Base-by-base conservation (phyloP, 2,329 filamentous ascomycete species). In the Xylaria sp. region DNA sequence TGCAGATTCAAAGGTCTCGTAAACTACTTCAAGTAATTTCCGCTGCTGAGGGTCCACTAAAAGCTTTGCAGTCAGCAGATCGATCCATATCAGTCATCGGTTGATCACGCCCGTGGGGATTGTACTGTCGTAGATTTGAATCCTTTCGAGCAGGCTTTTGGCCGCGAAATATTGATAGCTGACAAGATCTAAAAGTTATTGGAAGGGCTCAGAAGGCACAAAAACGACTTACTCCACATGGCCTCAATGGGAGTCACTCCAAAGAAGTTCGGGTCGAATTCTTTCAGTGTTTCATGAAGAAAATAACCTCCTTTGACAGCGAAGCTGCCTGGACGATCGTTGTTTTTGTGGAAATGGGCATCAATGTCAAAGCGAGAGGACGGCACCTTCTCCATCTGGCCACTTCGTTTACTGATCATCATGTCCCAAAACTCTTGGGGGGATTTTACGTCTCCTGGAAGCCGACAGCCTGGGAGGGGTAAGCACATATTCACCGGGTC, bases 211-310 rank as follows among this genome's bases (percentile, higher is more conserved):
- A n/a, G n/a, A n/a, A n/a, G n/a, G n/a, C n/a, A n/a, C n/a, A n/a
- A n/a, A n/a, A n/a, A n/a, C n/a, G n/a, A n/a, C n/a, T n/a, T n/a
- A n/a, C n/a, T n/a, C 19, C 67, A 70, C 47, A 71, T 70, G 13
- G 76, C 77, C 58, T 81, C 79, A n/a, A 71, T 62, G 3, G 74
- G 71, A 0, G 67, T 73, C 41, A 80, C 76, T 37, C 72, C 69
- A 66, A 81, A 81, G 67, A 81, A 79, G 10, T 60, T 74, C 47
- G 62, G 56, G 27, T 72, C 70, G 38, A 72, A 72, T 13, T 68
- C 67, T 8, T 59, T 52, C 2, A 58, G 64, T 4, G 52, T 57
- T 9, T 62, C 67, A 35, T 68, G 57, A n/a, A 72, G 66, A 37
- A 71, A 72, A 47, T 71, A 71, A 6, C 70, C 68, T 4, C 69